Base-by-base conservation (phyloP, 805 yeast species). In the Schwanniomyces vanrijiae region DNA sequence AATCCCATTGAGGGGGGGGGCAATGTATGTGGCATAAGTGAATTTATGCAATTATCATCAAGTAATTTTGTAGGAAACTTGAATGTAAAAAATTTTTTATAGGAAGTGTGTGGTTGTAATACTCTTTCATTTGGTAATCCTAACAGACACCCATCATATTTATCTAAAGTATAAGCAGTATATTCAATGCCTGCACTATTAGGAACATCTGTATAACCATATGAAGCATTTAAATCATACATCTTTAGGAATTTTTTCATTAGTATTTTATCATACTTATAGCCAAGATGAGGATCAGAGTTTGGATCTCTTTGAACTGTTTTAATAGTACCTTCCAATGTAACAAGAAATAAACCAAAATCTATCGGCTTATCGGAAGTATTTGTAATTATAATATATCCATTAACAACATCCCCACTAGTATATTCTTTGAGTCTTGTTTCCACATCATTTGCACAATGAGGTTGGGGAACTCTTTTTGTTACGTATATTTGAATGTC, bases 171-270 rank as follows among this genome's bases (percentile, higher is more conserved):
- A 28, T 69, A 76, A 0, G 76, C 68, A 26, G 64, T 72, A 51
- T 77, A 75, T 43, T 73, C 71, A 10, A 75, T 60, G 0, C 80
- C 76, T 16, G 82, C 83, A 31, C 81, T 71, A 53, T 76, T 74
- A 2, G 84, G 81, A 14, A 80, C 73, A 33, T 73, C 71, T 1
- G 66, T 59, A 47, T 76, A 75, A 0, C 80, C 77, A 53, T 73
- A 77, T 7, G 84, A 77, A 1, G 86, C 86, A 58, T 78, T 75
- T 39, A 82, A 55, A 55, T 82, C 87, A 42, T 81, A 78, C 85
- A 81, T 82, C 52, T 81, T 75, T 42, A 82, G 56, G 50, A 82
- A 78, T 52, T 80, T 75, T 52, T 81, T 80, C 58, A 69, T 66
- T 43, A 71, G 50, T 4, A 72, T 58, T 42, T 64, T 66, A 37